Base-by-base conservation (phyloP, 768 basidiomycete genomes). In the Sutorius australiensis region DNA sequence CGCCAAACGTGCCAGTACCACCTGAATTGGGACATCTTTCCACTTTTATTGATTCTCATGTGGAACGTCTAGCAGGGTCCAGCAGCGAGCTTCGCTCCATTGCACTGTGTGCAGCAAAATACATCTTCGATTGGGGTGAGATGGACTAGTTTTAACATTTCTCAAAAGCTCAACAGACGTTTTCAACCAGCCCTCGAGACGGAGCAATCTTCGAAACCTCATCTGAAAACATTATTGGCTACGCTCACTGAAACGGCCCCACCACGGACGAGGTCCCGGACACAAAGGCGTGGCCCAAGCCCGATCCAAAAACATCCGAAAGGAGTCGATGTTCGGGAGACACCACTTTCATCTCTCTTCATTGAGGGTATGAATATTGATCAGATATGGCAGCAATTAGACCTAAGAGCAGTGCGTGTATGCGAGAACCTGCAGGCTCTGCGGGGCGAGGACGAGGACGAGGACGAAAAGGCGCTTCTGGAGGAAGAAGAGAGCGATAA, bases 331-430 rank as follows among this genome's bases (percentile, higher is more conserved):
- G 74, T 84, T 46, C 64, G 74, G 46, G 72, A 72, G 24, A 97
- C 95, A 0, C 94, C 94, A 6, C 69, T 98, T 3, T 74, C 82
- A 7, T 80, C 80, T 33, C 79, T 99, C 17, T 89, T 84, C 54
- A 75, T 85, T 12, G 82, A 92, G 19, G 86, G 80, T 16, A 86
- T 97, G 82, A 87, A 84, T 59, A 78, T 82, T 21, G 89, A 91
- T 51, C 94, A 95, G 67, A 75, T 98, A 27, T 99, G 95, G 95
- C 86, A 86, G 37, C 95, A 99, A 72, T 69, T 98, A 50, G 95
- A 98, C 64, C 74, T 99, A 49, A 76, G 91, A 40, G 75, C 85
- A 14, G 79, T 82, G 55, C 79, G 78, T 41, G 73, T 98, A 21
- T 88, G 86, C 55, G 78, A 80, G 38, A 79, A 87, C 46, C 71